Percentiles rank a stretch among this genome's conserved stretches.
Conservation (phyloP, 805 yeast genomes). For the Candida adriatica region DNA sequence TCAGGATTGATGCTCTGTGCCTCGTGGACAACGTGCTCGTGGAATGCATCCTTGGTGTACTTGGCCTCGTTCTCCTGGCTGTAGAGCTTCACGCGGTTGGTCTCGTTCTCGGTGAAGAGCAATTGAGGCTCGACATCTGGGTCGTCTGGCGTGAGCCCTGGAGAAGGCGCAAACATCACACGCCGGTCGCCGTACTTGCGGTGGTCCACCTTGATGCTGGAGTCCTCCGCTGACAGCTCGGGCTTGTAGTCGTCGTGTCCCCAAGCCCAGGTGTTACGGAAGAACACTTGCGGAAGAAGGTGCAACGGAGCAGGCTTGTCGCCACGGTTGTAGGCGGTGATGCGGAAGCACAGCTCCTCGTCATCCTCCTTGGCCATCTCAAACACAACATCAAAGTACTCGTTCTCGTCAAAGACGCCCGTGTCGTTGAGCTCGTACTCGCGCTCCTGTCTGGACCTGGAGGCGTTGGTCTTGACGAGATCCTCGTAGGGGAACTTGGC, state of each 20-base stretch:
- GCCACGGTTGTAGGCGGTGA: constrained; percentile 84
- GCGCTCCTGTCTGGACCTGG: constrained; percentile 56
- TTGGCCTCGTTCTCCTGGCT: constrained; percentile 42
- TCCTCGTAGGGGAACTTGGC: constrained; percentile 74
- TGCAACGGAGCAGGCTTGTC: constrained; percentile 83
- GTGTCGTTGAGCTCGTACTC: constrained; percentile 87
- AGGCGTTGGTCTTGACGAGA: constrained; percentile 58
- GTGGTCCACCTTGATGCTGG: constrained; percentile 52
- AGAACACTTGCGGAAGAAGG: constrained; percentile 74
- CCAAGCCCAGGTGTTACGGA: constrained; percentile 95
- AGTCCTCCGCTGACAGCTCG: constrained; percentile 31
- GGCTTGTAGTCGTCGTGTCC: constrained; percentile 53
- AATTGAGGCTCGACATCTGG: constrained; percentile 70
- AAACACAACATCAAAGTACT: constrained; percentile 78
- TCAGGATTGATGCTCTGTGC: constrained; percentile 61
- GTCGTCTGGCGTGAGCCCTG: constrained; percentile 51
- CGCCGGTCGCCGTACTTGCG: constrained; percentile 61
- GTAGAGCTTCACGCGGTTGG: constrained; percentile 66
- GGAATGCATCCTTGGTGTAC: constrained; percentile 87
- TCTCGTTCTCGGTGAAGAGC: constrained; percentile 85
- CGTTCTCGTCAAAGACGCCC: constrained; percentile 52
- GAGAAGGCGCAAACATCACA: constrained; percentile 71
- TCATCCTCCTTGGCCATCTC: constrained; percentile 86
- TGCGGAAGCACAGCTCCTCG: constrained; percentile 72
- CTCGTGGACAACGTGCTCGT: constrained; percentile 66